Base-by-base conservation (phyloP, 2,329 filamentous ascomycete species). In the Fusarium sp. region DNA sequence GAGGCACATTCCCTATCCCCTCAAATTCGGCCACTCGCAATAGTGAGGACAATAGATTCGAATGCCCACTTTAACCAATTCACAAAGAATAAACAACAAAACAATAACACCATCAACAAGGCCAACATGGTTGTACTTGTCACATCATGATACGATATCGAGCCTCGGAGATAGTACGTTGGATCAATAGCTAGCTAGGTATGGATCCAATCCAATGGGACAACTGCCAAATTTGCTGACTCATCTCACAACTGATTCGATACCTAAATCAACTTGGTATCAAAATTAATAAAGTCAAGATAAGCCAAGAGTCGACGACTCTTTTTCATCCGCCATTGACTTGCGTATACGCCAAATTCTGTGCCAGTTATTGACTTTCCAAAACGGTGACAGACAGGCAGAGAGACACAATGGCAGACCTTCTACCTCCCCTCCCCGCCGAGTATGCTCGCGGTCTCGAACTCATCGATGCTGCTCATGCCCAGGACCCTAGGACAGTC, bases 391-490 rank as follows among this genome's bases (percentile, higher is more conserved):
- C 28, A 28, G 7, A 43, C 11, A 15, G 6, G 11, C 11, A 13
- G 22, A 43, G 31, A 55, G 22, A 43, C 34, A 55, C 47, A 50
- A 70, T 70, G 66, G 15, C 51, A 11, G 35, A 53, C 19, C 15
- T 26, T 26, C 56, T 79, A 4, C 70, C 73, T 12, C 53, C 72
- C 2, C 75, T 83, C 26, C 71, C 77, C 2, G 62, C 69, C 8
- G 76, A 77, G 61, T 85, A 80, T 56, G 73, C 73, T 38, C 75
- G 76, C 49, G 90, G 89, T 25, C 79, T 93, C 36, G 74, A 80
- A 34, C 82, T 87, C 65, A 93, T 96, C 71, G 91, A 95, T 78
- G 83, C 84, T 51, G 91, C 89, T 39, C 77, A 79, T 61, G 70
- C 72, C 36, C 48, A 74, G 38, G 77, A 79, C 53, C 71, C 76